Evolutionary conservation across 1,284 basidiomycete genomes (phyloP).

Genomic region (Leccinum cinnamomeum): DNA sequence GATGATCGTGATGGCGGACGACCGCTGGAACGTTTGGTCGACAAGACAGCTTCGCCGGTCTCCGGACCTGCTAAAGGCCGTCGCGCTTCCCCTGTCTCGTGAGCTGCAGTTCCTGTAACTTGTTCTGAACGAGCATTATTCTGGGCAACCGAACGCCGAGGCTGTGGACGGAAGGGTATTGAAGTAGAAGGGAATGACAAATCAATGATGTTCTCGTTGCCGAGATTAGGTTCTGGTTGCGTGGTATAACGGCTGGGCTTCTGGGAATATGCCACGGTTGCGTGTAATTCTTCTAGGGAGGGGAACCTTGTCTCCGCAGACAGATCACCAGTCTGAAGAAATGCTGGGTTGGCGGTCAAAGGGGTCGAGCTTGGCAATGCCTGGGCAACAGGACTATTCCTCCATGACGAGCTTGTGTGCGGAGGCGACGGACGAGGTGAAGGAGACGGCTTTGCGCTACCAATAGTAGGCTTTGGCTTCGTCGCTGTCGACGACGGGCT

Average conservation of each 20-base stretch:
- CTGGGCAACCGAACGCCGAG: slow-evolving; percentile 18
- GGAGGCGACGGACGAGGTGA: slow-evolving; percentile 47
- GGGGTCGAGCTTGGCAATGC: slow-evolving; percentile 19
- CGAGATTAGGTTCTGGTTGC: slow-evolving; percentile 17
- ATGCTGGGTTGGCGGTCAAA: slow-evolving; percentile 21
- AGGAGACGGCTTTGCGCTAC: slow-evolving; percentile 37
- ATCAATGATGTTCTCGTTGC: slow-evolving; percentile 21
- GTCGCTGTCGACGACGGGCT: slow-evolving; percentile 23
- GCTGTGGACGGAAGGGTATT: slow-evolving; percentile 18
- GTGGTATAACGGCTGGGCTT: slow-evolving; percentile 20
- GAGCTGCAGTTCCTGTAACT: slow-evolving; percentile 55
- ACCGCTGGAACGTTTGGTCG: slow-evolving; percentile 25
- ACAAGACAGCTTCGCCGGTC: slow-evolving; percentile 16
- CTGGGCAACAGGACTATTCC: slow-evolving; percentile 15
- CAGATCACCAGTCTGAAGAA: slow-evolving; percentile 39
- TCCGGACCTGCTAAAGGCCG: slow-evolving; percentile 8
- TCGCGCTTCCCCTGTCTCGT: slow-evolving; percentile 37
- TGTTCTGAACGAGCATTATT: slow-evolving; percentile 47
- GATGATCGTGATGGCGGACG: slow-evolving; percentile 31
- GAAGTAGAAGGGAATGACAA: slow-evolving; percentile 26
- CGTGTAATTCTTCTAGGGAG: slow-evolving; percentile 75
- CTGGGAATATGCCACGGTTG: slow-evolving; percentile 44
- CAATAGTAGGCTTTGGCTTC: slow-evolving; percentile 35
- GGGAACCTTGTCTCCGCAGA: slow-evolving; percentile 71
- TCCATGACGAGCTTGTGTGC: slow-evolving; percentile 23